Base-by-base conservation (phyloP, 345 rosid species). In the Citrus trifoliata region DNA sequence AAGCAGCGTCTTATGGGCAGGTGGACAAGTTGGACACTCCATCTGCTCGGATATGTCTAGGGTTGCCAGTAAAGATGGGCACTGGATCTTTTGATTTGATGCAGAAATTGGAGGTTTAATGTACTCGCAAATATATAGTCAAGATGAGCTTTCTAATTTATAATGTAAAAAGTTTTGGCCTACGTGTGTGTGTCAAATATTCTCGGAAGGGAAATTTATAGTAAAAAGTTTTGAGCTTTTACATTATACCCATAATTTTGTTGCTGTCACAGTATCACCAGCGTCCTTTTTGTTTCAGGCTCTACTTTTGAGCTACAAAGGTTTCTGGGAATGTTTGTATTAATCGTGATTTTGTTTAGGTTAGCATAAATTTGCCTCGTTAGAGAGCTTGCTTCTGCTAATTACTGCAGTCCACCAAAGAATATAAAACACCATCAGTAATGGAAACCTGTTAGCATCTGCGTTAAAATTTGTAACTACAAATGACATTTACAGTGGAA, bases 31-130 rank as follows among this genome's bases (percentile, higher is more conserved):
- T 97, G 79, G 98, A 94, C 69, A 86, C 95, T 1, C 98, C 98
- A 5, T 94, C 98, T 7, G 93, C 98, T 60, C 88, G 98, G 83
- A 87, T 94, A 33, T 93, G 98, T 85, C 93, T 94, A 0, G 99
- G 99, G 68, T 82, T 94, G 84, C 99, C 99, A 0, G 91, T 92
- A 22, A 94, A 90, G 79, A 83, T 91, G 88, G 99, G 98, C 28
- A 97, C 99, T 3, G 98, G 99, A 5, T 89, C 91, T 76, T 97
- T 97, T 35, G 98, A 90, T 82, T 82, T 97, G 85, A 71, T 93
- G 89, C 99, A 97, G 80, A 89, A 89, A 58, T 25, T 90, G 21
- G 90, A 89, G 3, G 67, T 83, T 62, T 88, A 76, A 89, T 76
- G 25, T 48, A 25, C 71, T 48, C 7, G 0, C 9, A 10, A 65